phyloP scores from a whole-genome alignment of 176 grass and related monocot species.

The Musa schizocarpa region DNA sequence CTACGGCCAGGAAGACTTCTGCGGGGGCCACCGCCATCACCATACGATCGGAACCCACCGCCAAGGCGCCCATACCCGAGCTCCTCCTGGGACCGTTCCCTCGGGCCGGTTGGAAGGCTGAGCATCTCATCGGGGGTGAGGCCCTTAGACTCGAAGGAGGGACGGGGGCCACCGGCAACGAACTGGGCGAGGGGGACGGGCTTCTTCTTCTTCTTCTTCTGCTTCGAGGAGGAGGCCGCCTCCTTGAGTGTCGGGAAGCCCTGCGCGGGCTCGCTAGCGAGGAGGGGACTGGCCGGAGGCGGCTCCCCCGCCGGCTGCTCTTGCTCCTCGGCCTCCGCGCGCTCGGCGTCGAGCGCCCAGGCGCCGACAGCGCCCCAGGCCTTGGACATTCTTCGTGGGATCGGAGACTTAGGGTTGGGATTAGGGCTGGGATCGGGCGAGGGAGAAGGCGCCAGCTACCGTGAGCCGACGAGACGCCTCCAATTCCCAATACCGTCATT shows the following conservation, averaged over 20 bases:
- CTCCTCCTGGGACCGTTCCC: conserved; percentile 33
- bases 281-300: not conserved
- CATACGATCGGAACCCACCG: conserved; percentile 6
- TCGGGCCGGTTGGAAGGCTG: conserved; percentile 21
- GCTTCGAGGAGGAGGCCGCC: conserved; percentile 13
- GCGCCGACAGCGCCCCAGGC: conserved; percentile 13
- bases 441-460: not conserved
- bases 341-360: conserved; percentile 27
- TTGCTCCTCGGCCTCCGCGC: conserved; percentile 6
- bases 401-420: not conserved
- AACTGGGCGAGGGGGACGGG: conserved; percentile 28
- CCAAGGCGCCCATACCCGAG: conserved; percentile 18
- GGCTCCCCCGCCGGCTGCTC: conserved; percentile 2
- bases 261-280: not conserved
- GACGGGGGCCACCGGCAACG: not conserved
- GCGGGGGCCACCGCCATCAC: conserved; percentile 3
- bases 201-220: conserved; percentile 35
- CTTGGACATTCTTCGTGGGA: conserved; percentile 5
- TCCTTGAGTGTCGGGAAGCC: conserved; percentile 4
- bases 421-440: not conserved
- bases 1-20: conserved; percentile 2
- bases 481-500: too few species aligned
- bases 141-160: not conserved
- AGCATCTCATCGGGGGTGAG: conserved; percentile 33
- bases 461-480: not conserved